Percentiles rank a stretch among this genome's conserved stretches.
These are phyloP conservation scores for Eucalyptus erythrocorys DNA, from an alignment of 345 rosid species.

Conservation along the genomic window DNA sequence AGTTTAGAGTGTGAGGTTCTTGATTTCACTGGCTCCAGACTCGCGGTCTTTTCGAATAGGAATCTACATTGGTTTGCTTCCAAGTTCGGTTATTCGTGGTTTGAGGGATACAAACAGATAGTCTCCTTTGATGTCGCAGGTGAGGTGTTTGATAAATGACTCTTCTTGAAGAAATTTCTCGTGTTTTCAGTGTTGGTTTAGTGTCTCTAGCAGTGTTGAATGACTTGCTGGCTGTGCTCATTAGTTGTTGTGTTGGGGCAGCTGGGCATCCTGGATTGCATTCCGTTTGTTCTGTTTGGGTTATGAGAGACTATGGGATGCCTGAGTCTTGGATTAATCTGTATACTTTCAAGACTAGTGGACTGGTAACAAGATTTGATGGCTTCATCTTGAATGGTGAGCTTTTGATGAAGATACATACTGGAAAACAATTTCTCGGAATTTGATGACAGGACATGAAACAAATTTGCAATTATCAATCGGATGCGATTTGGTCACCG, in stretches of 20 bases:
- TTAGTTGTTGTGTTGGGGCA: too few relatives aligned
- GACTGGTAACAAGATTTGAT: fast-evolving
- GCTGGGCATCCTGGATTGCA: too few relatives aligned
- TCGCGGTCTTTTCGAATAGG: neutral
- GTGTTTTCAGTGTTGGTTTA: too few relatives aligned
- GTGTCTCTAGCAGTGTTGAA: too few relatives aligned
- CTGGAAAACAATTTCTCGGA: neutral
- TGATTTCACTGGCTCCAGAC: fast-evolving
- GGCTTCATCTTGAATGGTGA: neutral
- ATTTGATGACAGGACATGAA: neutral
- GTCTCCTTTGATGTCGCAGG: neutral
- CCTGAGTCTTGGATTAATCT: neutral
- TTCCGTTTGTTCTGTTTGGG: too few relatives aligned
- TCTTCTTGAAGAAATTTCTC: neutral
- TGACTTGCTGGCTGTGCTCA: too few relatives aligned
- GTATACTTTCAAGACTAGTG: neutral
- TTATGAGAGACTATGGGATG: too few relatives aligned
- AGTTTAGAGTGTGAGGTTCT: neutral
- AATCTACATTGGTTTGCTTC: neutral
- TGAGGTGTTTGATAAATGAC: neutral
- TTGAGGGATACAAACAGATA: neutral
- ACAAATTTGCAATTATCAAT: too few relatives aligned
- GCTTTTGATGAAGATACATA: neutral
- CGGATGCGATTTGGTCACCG: neutral
- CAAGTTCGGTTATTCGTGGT: too few relatives aligned